phyloP scores from a whole-genome alignment of 441 rosid species.

The Adansonia grandidieri region DNA sequence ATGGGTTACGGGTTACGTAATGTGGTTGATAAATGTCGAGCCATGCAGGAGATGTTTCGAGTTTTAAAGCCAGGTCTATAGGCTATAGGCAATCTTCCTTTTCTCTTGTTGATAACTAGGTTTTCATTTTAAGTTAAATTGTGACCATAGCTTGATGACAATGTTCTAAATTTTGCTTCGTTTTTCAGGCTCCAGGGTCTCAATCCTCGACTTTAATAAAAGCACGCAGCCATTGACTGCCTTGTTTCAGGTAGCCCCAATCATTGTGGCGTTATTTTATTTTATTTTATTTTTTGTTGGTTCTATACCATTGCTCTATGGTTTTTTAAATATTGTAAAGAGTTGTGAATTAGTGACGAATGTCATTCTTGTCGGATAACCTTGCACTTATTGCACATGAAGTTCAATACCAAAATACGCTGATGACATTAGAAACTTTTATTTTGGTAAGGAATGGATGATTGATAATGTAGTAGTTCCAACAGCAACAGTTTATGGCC shows the following conservation, averaged over 20 bases:
- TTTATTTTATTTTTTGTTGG: background rate
- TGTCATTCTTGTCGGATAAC: background rate
- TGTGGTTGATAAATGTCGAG: conserved; percentile 63
- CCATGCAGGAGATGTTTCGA: conserved; percentile 68
- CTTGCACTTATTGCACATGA: background rate
- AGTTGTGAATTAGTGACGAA: background rate
- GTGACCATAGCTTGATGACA: background rate
- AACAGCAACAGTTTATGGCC: conserved; percentile 69
- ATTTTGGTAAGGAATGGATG: conserved; percentile 68
- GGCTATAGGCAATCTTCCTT: background rate
- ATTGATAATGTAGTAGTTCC: conserved; percentile 80
- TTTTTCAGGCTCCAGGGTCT: conserved; percentile 63
- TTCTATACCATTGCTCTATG: background rate
- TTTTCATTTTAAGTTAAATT: background rate
- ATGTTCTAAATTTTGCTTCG: conserved; percentile 19
- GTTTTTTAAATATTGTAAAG: background rate
- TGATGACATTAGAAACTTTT: conserved; percentile 22
- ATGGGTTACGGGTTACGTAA: conserved; percentile 90
- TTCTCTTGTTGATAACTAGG: background rate
- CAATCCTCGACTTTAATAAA: conserved; percentile 83
- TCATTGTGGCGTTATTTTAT: background rate
- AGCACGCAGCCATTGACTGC: conserved; percentile 49
- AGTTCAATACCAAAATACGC: background rate
- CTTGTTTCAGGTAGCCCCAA: conserved; percentile 61
- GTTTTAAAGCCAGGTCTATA: conserved; percentile 71